Percentiles rank a stretch among this genome's conserved stretches.
phyloP scores from a whole-genome alignment of 2,329 filamentous ascomycete genomes.

The Fusarium nurragi region DNA sequence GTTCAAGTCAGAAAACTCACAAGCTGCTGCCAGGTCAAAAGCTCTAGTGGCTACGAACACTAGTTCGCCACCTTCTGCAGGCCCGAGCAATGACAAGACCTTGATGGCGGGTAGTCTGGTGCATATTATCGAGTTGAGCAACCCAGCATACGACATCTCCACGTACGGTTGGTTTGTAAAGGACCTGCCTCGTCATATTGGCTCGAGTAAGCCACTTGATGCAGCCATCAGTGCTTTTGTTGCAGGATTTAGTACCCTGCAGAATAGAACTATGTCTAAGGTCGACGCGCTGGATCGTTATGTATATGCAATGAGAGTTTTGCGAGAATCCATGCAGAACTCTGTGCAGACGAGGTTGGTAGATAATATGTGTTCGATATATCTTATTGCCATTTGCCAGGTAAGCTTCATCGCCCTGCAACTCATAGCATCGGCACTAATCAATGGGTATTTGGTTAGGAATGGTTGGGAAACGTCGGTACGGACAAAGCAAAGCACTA shows the following conservation, averaged over 20 bases:
- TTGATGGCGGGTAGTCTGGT: neutral
- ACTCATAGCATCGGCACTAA: too few species aligned
- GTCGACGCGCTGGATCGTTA: conserved; percentile 1
- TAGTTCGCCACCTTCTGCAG: neutral
- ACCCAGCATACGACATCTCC: conserved; percentile 4
- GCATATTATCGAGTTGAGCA: neutral
- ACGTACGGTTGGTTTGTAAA: conserved; percentile 18
- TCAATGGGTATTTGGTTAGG: too few species aligned
- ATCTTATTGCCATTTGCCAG: conserved; percentile 11
- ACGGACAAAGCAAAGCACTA: neutral
- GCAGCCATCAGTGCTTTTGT: conserved; percentile 3
- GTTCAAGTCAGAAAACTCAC: neutral
- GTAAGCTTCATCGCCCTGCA: too few species aligned
- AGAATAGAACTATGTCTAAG: neutral
- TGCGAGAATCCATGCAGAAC: conserved; percentile 1
- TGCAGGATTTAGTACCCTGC: neutral
- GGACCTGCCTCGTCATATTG: neutral
- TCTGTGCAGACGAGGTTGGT: neutral
- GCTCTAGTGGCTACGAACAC: neutral
- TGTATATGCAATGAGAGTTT: neutral
- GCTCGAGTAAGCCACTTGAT: neutral
- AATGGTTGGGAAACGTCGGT: conserved; percentile 1
- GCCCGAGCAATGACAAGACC: conserved; percentile 3
- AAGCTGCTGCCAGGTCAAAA: neutral
- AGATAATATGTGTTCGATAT: conserved; percentile 14